Conservation (phyloP, 2,329 filamentous ascomycete species). For the Ascochyta fabae region DNA sequence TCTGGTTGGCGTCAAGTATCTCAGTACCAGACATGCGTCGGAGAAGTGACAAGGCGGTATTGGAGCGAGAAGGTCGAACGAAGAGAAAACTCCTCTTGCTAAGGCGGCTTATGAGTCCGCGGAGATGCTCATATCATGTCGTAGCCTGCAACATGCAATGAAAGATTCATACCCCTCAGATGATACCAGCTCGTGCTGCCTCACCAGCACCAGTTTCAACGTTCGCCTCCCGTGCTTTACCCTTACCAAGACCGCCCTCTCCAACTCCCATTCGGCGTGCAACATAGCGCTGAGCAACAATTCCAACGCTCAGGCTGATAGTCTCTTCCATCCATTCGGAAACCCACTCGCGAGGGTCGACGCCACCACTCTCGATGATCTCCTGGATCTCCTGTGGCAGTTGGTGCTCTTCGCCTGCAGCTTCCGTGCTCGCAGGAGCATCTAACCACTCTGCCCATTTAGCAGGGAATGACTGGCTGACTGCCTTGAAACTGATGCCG, state of each 20-base stretch:
- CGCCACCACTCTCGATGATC: conserved; percentile 75
- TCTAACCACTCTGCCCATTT: conserved; percentile 94
- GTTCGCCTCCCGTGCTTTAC: conserved; percentile 61
- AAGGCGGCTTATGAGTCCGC: neutral
- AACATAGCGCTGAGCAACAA: conserved; percentile 94
- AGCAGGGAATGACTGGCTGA: conserved; percentile 82
- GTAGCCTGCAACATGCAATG: conserved; percentile 7
- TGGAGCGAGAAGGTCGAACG: neutral
- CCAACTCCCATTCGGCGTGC: conserved; percentile 95
- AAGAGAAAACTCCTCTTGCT: neutral
- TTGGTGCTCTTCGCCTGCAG: conserved; percentile 56
- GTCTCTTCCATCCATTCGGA: conserved; percentile 96
- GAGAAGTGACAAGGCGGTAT: neutral
- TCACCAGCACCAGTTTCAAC: conserved; percentile 66
- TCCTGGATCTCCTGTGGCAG: conserved; percentile 85
- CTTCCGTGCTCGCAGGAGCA: conserved; percentile 50
- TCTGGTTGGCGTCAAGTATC: neutral
- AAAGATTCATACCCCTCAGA: conserved; percentile 22
- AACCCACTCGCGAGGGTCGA: conserved; percentile 96
- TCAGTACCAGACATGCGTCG: neutral
- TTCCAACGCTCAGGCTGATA: conserved; percentile 76
- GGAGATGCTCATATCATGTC: conserved; percentile 4
- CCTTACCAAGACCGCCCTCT: conserved; percentile 71
- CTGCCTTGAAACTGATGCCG: conserved; percentile 80
- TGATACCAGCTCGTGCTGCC: conserved; percentile 61